Percentiles rank a stretch among this genome's conserved stretches.
Conservation (phyloP, 1,284 basidiomycete genomes). For the Trametes polyzona region DNA sequence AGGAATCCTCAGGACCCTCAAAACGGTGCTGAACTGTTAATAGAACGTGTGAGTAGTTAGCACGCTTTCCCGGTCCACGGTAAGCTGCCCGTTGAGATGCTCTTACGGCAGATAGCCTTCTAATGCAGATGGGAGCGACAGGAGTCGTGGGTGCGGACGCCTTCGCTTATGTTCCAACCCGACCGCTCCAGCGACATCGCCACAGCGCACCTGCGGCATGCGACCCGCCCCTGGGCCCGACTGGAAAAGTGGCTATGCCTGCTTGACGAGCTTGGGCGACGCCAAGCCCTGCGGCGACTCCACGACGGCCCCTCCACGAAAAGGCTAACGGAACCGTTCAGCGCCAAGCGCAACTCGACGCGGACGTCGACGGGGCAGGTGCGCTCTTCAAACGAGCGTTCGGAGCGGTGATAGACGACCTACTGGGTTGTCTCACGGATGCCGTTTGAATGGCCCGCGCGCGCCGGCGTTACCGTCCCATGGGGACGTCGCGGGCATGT, state of each 20-base stretch:
- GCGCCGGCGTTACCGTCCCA: background rate
- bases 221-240: background rate
- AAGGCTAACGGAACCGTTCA: background rate
- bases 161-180: background rate
- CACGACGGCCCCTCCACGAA: background rate
- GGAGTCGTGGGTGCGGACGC: background rate
- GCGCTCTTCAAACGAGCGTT: too few species aligned
- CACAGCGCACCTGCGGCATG: background rate
- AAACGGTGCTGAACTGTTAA: background rate
- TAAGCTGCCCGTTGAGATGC: background rate
- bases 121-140: background rate
- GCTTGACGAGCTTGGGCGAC: background rate
- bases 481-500: background rate
- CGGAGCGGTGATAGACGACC: background rate
- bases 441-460: background rate
- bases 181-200: background rate
- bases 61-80: background rate
- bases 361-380: too few species aligned
- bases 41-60: background rate
- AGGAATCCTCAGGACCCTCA: background rate
- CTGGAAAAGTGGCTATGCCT: background rate
- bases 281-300: background rate
- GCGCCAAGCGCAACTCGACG: background rate
- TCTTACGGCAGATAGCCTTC: slow-evolving; percentile 2
- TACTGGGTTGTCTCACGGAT: background rate